A percentile compares a stretch with the other conserved stretches of the same genome.
phyloP scores from a whole-genome alignment of 768 basidiomycete species.

The Tremella mesenterica region DNA sequence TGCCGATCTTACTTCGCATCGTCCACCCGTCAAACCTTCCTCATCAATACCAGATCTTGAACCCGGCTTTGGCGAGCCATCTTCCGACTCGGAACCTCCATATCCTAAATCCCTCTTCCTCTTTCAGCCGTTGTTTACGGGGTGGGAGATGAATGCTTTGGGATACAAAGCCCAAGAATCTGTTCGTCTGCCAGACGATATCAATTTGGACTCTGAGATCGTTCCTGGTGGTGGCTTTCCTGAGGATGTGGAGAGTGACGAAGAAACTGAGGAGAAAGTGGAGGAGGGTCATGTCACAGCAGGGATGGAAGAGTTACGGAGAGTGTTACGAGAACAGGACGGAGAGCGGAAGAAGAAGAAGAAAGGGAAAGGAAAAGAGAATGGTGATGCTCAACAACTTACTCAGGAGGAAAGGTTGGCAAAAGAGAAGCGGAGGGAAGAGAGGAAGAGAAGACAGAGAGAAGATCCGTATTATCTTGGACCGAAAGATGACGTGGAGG shows the following conservation, averaged over 20 bases:
- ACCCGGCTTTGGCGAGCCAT: conserved; percentile 42
- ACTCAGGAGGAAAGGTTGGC: neutral
- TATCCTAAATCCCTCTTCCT: conserved; percentile 88
- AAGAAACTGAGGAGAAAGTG: conserved; percentile 22
- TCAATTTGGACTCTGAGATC: conserved; percentile 80
- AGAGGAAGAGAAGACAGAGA: conserved; percentile 62
- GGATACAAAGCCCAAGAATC: conserved; percentile 68
- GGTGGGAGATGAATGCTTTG: conserved; percentile 78
- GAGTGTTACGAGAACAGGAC: conserved; percentile 44
- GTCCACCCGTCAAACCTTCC: conserved; percentile 8
- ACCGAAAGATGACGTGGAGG: conserved; percentile 52
- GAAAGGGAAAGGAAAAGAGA: conserved; percentile 55
- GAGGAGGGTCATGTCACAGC: conserved; percentile 34
- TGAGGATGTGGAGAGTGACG: conserved; percentile 14
- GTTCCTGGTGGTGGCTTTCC: conserved; percentile 49
- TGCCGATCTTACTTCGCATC: conserved; percentile 29
- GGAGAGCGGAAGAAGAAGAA: conserved; percentile 44
- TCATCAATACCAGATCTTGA: conserved; percentile 7
- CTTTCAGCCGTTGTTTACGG: conserved; percentile 65
- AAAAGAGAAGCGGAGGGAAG: conserved; percentile 54
- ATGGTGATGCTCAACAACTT: too few species aligned
- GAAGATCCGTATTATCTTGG: conserved; percentile 86
- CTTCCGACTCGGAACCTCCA: conserved; percentile 47
- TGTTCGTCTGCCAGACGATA: conserved; percentile 69
- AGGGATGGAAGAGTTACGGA: conserved; percentile 38